phyloP scores from a whole-genome alignment of 495 filamentous ascomycete species.

The Choiromyces venosus region DNA sequence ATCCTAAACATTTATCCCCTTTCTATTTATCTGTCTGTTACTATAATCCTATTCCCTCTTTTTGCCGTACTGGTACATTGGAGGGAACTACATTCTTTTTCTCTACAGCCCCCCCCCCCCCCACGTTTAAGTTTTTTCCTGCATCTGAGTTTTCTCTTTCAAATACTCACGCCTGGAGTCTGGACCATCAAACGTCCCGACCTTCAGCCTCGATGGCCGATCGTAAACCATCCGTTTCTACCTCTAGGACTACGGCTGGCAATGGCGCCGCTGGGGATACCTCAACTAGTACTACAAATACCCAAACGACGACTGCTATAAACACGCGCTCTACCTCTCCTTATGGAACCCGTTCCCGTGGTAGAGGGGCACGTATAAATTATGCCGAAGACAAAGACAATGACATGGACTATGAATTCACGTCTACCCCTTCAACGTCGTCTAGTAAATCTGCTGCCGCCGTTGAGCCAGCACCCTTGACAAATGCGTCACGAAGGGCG shows the following conservation, averaged over 20 bases:
- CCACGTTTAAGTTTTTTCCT: not conserved
- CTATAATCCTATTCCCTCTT: not conserved
- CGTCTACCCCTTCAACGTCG: conserved; percentile 47
- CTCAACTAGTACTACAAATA: conserved; percentile 7
- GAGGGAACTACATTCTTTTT: not conserved
- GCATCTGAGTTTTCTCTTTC: not conserved
- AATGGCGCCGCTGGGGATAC: conserved; percentile 36
- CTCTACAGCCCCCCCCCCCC: not conserved
- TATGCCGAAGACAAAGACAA: conserved; percentile 95
- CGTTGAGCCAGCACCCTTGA: conserved; percentile 47
- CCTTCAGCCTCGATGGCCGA: conserved; percentile 36
- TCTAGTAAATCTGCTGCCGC: conserved; percentile 48
- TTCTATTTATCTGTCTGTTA: conserved; percentile 7
- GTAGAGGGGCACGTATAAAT: conserved; percentile 80
- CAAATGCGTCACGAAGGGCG: conserved; percentile 43
- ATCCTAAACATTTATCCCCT: not conserved
- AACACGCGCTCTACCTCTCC: conserved; percentile 53
- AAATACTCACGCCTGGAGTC: not conserved
- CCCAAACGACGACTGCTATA: conserved; percentile 21
- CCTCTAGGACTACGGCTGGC: conserved; percentile 38
- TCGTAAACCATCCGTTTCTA: conserved; percentile 35
- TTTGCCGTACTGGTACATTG: not conserved
- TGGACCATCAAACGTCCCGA: conserved; percentile 6
- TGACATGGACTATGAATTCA: conserved; percentile 71
- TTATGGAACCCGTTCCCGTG: conserved; percentile 94